A percentile compares a stretch with the other conserved stretches of the same genome.
Evolutionary conservation across 768 basidiomycete genomes (phyloP).

Genomic region (Mycena floridula): DNA sequence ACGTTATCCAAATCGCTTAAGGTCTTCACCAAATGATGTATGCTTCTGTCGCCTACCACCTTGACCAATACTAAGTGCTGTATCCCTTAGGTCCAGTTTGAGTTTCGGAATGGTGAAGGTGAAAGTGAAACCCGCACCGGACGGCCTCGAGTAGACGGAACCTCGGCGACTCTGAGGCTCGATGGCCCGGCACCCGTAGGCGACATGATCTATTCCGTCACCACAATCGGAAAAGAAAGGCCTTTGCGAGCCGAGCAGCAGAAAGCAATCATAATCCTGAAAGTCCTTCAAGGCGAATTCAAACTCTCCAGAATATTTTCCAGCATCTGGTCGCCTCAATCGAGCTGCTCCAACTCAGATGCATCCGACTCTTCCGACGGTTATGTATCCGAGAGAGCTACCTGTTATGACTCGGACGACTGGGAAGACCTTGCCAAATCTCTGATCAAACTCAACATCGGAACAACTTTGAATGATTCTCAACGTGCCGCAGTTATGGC

Average conservation of each 20-base stretch:
- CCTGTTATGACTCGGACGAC: no score
- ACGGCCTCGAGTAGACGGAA: neutral
- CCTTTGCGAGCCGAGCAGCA: neutral
- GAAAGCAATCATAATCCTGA: neutral
- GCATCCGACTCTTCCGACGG: no score
- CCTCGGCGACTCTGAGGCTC: neutral
- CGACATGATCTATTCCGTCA: neutral
- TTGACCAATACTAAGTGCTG: neutral
- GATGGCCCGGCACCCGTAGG: neutral
- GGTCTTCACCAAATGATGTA: slow-evolving; percentile 20
- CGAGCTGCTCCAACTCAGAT: no score
- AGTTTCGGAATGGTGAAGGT: neutral
- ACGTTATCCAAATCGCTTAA: slow-evolving; percentile 41
- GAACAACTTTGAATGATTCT: slow-evolving; percentile 16
- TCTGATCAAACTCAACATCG: no score
- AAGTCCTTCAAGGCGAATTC: neutral
- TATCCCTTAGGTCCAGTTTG: neutral
- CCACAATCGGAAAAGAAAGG: neutral
- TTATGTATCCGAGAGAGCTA: no score
- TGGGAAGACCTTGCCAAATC: no score
- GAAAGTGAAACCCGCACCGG: neutral
- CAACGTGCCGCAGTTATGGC: slow-evolving; percentile 26
- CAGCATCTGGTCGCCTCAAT: no score
- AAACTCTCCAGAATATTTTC: no score
- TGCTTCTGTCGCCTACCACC: neutral